Evolutionary conservation across 805 yeast genomes (phyloP), one percentile per base, ranked within the genome.

Genomic region (Nakazawaea ernobii): DNA sequence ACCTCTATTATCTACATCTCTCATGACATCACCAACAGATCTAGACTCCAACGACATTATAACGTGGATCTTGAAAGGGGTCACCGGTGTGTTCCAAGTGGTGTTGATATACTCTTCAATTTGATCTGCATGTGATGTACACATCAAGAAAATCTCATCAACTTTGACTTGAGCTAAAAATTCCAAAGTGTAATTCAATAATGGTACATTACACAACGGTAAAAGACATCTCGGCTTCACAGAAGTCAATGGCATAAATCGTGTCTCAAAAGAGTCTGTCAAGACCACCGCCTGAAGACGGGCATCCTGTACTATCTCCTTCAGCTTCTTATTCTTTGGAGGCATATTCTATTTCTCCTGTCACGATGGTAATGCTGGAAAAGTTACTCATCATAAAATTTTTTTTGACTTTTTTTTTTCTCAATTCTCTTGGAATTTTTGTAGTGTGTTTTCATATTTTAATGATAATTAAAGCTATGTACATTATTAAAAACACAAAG

Each of bases 11-110:
- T 94, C 99, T 49, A 94, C 70, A 60, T 92, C 98, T 63, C 99
- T 77, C 95, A 94, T 87, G 17, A 96, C 95, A 67, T 94, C 99
- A 55, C 99, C 99, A 9, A 92, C 95, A 27, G 95, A 86, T 63
- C 91, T 71, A 9, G 94, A 82, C 63, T 92, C 97, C 42, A 89
- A 79, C 24, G 95, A 80, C 73, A 86, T 77, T 45, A 92, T 79
- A 2, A 95, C 85, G 42, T 80, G 78, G 39, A 94, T 76, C 48
- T 78, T 77, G 64, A 94, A 92, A 1, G 97, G 96, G 2, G 95
- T 79, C 60, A 82, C 79, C 1, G 80, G 72, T 14, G 70, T 59
- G 30, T 68, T 70, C 94, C 94, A 86, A 32, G 88, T 82, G 6
- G 68, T 61, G 55, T 84, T 88, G 43, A 94, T 82, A 60, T 94